phyloP scores from a whole-genome alignment of 1,284 basidiomycete species.

The Cutaneotrichosporon cutaneum region DNA sequence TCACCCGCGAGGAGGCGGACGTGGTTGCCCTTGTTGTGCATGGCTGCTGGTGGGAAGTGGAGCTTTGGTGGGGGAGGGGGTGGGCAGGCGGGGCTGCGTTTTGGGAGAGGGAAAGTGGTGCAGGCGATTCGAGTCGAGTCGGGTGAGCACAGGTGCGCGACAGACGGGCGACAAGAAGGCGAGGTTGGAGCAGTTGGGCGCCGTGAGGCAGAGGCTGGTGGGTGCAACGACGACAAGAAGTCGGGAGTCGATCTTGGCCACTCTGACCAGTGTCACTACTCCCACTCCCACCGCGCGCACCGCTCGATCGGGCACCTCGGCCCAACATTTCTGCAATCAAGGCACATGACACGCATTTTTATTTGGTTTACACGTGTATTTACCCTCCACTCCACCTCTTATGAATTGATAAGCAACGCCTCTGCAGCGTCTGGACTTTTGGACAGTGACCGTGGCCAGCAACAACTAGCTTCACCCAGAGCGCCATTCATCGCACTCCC shows the following conservation, averaged over 20 bases:
- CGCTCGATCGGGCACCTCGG: too few species aligned
- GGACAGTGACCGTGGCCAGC: not conserved
- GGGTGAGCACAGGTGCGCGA: not conserved
- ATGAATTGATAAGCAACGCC: not conserved
- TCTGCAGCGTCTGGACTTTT: not conserved
- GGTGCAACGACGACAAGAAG: conserved; percentile 1
- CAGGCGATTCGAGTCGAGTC: conserved; percentile 3
- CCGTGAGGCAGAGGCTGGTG: conserved; percentile 8
- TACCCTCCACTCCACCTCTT: not conserved
- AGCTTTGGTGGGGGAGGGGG: not conserved
- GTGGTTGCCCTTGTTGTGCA: conserved; percentile 77
- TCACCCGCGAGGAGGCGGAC: conserved; percentile 87
- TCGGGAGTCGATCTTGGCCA: not conserved
- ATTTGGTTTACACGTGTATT: conserved; percentile 5
- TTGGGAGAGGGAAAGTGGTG: not conserved
- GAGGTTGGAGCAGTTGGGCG: not conserved
- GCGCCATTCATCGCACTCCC: not conserved
- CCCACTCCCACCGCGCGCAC: too few species aligned
- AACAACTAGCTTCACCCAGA: not conserved
- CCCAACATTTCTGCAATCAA: not conserved
- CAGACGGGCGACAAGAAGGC: conserved; percentile 1
- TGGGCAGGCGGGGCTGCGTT: not conserved
- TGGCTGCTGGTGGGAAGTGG: conserved; percentile 25
- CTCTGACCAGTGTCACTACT: too few species aligned
- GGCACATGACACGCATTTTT: not conserved